Evolutionary conservation across 2,329 filamentous ascomycete genomes (phyloP), one percentile per base, ranked within the genome.

Genomic region (Dendrostoma leiphaemia): DNA sequence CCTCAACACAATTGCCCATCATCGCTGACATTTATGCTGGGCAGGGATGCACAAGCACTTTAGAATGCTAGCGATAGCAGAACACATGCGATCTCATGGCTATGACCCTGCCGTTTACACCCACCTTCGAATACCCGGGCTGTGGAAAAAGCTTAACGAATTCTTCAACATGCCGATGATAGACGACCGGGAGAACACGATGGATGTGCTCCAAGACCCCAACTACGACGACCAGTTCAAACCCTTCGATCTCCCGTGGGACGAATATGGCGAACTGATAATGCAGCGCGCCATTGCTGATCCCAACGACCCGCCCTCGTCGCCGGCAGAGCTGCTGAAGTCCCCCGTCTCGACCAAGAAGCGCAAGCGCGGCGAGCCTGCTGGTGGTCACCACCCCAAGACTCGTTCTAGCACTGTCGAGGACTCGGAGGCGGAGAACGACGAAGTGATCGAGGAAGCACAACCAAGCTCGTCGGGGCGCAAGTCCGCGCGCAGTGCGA

Each of bases 21-120:
- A 5, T 50, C 31, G 24, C 38, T 51, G 57, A 53, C 56, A 54
- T 58, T 12, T 56, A 29, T 19, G 28, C 46, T 32, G 62, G n/a
- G 2, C 60, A 90, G 90, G 91, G 57, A 89, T 96, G 80, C 91
- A 96, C 74, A 95, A 93, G 69, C 91, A 96, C 70, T 96, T 96
- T 67, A 87, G 90, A 57, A 92, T 97, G 80, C 85, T 96, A 59
- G 86, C 90, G 8, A 90, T 97, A 55, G 88, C 88, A 41, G 86
- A 92, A 62, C 84, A 90, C 62, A 75, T 95, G 57, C 84, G 87
- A 61, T 90, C 89, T 62, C 89, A 92, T 69, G 91, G 91, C 64
- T 88, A 89, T 67, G 81, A 91, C 69, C 82, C 87, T 48, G 79
- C 88, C 64, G 63, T 83, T 61, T 76, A 84, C 62, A 81, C 82